Conservation (phyloP, 2,329 filamentous ascomycete genomes). For the Teratosphaeria zuluensis region DNA sequence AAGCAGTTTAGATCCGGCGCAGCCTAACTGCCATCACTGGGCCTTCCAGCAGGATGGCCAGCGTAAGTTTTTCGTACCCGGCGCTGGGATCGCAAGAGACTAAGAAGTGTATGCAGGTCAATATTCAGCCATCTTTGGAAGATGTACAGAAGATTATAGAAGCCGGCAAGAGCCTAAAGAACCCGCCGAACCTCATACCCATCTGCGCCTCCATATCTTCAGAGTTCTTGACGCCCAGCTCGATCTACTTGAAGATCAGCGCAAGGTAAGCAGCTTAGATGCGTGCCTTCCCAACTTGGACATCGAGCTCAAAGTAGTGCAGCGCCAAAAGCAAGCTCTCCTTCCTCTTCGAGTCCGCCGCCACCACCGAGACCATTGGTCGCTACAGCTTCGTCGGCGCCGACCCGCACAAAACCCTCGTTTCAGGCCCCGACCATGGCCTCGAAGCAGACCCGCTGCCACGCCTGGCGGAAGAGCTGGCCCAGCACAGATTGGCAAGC, state of each 20-base stretch:
- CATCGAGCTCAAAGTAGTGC: conserved; percentile 3
- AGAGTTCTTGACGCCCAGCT: conserved; percentile 88
- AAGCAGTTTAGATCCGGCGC: too few species aligned
- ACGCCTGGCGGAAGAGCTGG: conserved; percentile 69
- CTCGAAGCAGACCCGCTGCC: conserved; percentile 76
- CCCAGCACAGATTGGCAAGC: conserved; percentile 66
- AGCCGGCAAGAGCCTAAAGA: conserved; percentile 40
- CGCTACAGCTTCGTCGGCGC: conserved; percentile 93
- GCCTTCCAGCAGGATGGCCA: conserved; percentile 1
- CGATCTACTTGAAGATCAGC: conserved; percentile 86
- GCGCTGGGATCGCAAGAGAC: background rate
- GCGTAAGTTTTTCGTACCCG: background rate
- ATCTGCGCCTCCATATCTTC: conserved; percentile 78
- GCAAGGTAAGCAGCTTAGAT: conserved; percentile 50
- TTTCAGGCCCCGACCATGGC: conserved; percentile 81
- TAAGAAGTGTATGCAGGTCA: conserved; percentile 24
- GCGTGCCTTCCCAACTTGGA: background rate
- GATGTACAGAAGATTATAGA: conserved; percentile 48
- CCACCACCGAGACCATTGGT: conserved; percentile 81
- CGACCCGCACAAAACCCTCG: conserved; percentile 66
- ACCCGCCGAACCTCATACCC: conserved; percentile 68
- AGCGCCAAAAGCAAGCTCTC: conserved; percentile 63
- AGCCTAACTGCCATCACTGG: too few species aligned
- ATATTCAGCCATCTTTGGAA: conserved; percentile 52
- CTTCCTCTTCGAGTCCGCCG: conserved; percentile 92